Evolutionary conservation across 805 yeast species (phyloP), one percentile per base, ranked within the genome.

Genomic region (Zygosaccharomyces kombuchaensis): DNA sequence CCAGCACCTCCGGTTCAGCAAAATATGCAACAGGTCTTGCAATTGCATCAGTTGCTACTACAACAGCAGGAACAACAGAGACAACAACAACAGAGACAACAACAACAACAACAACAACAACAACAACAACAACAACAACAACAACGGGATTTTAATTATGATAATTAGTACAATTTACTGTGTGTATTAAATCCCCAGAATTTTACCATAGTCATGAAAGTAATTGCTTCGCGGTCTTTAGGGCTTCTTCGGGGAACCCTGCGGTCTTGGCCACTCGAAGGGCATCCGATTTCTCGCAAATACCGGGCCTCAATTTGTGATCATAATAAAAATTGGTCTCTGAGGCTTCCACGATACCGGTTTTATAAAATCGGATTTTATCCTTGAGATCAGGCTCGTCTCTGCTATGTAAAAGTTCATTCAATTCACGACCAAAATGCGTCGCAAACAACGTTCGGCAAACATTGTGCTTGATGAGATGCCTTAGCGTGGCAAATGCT

Each of bases 401-500:
- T 35, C 65, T 61, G 2, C 36, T 42, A 1, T 50, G 44, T 22
- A 79, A 62, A 4, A 83, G 57, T 0, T 59, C 50, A n/a, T 73
- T 59, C 6, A 81, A 48, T 46, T 81, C 85, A 0, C 66, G 59
- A 0, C 84, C 87, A 65, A 81, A 89, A 70, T 89, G 96, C 0
- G 96, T 89, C 1, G 96, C 96, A 71, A 89, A 89, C n/a, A 89
- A 67, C 0, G 90, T 74, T 21, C 91, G 73, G 55, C 93, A 82
- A 53, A 76, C 71, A 52, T 82, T 85, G 3, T 62, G 61, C 16
- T 67, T 62, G 10, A 78, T 53, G 44, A 89, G 65, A 57, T 81
- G 77, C 32, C 76, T 63, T 39, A 89, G 63, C 0, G 90, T 75
- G 0, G 95, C 90, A 68, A 72, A 87, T 1, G 96, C 95, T 44